phyloP scores from a whole-genome alignment of 805 yeast species.

The Kluyveromyces dobzhanskii region DNA sequence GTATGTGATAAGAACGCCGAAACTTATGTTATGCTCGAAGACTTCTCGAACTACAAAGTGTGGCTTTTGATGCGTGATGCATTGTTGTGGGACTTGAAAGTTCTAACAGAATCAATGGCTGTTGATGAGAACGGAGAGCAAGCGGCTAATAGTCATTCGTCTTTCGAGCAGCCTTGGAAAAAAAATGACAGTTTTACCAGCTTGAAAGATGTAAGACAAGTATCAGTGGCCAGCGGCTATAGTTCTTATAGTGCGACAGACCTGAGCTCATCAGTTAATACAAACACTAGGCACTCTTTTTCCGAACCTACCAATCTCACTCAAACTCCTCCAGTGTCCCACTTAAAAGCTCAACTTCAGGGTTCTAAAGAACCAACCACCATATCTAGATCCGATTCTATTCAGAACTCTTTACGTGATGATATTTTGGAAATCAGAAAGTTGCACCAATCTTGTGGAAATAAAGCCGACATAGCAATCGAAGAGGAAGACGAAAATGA shows the following conservation, averaged over 20 bases:
- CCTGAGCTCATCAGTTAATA: slow-evolving; percentile 4
- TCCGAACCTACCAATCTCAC: slow-evolving; percentile 1
- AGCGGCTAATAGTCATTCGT: not conserved
- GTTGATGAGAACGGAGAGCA: not conserved
- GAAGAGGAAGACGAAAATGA: slow-evolving; percentile 9
- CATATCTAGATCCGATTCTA: not conserved
- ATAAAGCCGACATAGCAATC: slow-evolving; percentile 1
- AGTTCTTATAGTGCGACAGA: slow-evolving; percentile 19
- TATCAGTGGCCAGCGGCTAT: slow-evolving; percentile 12
- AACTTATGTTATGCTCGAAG: slow-evolving; percentile 24
- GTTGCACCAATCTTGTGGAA: not conserved
- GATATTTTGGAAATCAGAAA: slow-evolving; percentile 6
- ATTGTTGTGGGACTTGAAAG: slow-evolving; percentile 26
- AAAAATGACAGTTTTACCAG: slow-evolving; percentile 2
- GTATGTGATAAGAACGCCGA: slow-evolving; percentile 28
- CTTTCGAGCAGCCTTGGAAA: not conserved
- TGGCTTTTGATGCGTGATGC: slow-evolving; percentile 29
- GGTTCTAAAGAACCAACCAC: not conserved
- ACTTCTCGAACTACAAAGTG: slow-evolving; percentile 23
- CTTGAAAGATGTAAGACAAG: not conserved
- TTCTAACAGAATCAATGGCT: slow-evolving; percentile 1
- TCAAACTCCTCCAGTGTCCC: not conserved
- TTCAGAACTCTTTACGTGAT: not conserved
- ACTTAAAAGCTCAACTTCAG: slow-evolving; percentile 2
- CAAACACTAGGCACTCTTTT: not conserved